Base-by-base conservation (phyloP, 23 red algal genomes). In the Gracilaria domingensis region DNA sequence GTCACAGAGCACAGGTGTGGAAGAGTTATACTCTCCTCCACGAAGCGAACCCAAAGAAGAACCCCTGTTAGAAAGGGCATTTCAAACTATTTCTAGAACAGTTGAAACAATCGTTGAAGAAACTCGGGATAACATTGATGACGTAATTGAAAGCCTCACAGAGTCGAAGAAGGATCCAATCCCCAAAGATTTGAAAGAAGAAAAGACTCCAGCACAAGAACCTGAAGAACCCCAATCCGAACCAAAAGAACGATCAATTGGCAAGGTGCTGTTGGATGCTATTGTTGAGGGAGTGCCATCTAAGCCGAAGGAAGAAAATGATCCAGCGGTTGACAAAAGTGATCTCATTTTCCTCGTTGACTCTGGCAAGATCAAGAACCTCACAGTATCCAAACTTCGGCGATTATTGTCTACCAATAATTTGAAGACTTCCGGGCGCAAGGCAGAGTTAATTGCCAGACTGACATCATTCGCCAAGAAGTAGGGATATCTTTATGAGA, bases 321-420 rank as follows among this genome's bases (percentile, higher is more conserved):
- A 51, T 32, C 38, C 24, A 21, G 20, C 87, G 5, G 74, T 55
- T 9, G 87, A 90, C 74, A 90, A 90, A 75, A 48, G 24, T 4
- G 53, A 90, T 24, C 42, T 90, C 55, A 49, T 90, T 81, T 50
- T 79, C 20, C 87, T 90, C 12, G 87, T 90, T n/a, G 57, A 77
- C 6, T 65, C 72, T 42, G 87, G 87, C 14, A 90, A 90, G 29
- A 72, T 90, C 74, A 90, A 90, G 64, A 80, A 62, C 37, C 75
- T 90, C 59, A 90, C 87, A 33, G 87, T 90, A 37, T 79, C 76
- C 24, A 90, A 90, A 36, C 87, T 90, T 17, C 87, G 87, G 8
- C 71, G 87, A 8, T 49, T 90, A 17, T 48, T 90, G 48, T 64
- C 87, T 44, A 75, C 73, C 36, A 80, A 90, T 51, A 70, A 50